A percentile compares a stretch with the other conserved stretches of the same genome.
Conservation (phyloP, 768 basidiomycete genomes). For the Thelephora aurantiotincta region DNA sequence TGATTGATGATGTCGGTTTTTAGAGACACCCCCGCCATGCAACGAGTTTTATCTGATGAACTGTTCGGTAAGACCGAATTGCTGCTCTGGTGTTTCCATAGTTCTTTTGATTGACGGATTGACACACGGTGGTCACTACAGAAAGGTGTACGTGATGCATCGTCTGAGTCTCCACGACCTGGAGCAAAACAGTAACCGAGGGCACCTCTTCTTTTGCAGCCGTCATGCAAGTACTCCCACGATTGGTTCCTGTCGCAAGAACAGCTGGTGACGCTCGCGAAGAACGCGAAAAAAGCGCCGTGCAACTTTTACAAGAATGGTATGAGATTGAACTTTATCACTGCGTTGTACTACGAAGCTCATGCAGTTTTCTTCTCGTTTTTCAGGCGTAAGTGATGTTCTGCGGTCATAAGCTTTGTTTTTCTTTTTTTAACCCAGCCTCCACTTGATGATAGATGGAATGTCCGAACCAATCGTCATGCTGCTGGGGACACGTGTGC, state of each 20-base stretch:
- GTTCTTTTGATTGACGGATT: not conserved
- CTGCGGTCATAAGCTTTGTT: slow-evolving; percentile 40
- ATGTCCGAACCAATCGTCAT: not conserved
- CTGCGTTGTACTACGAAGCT: not conserved
- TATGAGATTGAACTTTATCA: slow-evolving; percentile 12
- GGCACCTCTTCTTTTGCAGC: slow-evolving; percentile 7
- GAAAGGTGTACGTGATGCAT: not conserved
- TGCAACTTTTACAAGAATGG: slow-evolving; percentile 79
- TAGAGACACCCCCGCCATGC: slow-evolving; percentile 75
- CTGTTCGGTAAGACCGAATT: slow-evolving; percentile 53
- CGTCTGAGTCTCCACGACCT: not conserved
- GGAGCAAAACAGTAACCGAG: not conserved
- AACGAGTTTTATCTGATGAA: slow-evolving; percentile 76
- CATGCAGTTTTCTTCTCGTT: not conserved
- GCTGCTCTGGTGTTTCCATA: not conserved
- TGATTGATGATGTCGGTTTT: not conserved
- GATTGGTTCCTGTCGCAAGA: slow-evolving; percentile 61
- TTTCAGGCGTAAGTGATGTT: not conserved
- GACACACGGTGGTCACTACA: not conserved
- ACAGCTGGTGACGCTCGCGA: slow-evolving; percentile 55
- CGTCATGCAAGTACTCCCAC: slow-evolving; percentile 71
- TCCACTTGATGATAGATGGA: slow-evolving; percentile 56
- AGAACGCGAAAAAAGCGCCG: slow-evolving; percentile 74
- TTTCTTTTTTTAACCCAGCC: slow-evolving; percentile 40
- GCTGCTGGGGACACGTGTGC: slow-evolving; percentile 46